phyloP scores from a whole-genome alignment of 2,329 filamentous ascomycete species.

The Lasiodiplodia sp. region DNA sequence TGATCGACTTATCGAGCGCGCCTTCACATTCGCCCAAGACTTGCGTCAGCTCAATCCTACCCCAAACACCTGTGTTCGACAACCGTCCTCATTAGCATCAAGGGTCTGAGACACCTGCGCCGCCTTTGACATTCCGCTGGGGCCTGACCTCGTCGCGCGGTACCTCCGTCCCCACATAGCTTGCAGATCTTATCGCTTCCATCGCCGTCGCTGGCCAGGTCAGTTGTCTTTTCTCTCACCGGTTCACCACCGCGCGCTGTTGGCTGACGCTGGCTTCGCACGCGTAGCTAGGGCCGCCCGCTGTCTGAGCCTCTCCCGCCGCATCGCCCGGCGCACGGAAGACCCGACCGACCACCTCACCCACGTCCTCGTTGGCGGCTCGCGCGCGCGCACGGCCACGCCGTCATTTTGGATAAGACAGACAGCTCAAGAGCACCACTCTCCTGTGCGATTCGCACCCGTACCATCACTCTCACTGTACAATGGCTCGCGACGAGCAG shows the following conservation, averaged over 20 bases:
- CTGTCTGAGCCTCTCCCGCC: slow-evolving; percentile 22
- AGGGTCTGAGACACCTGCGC: slow-evolving; percentile 14
- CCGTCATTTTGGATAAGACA: slow-evolving; percentile 27
- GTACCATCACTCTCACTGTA: slow-evolving; percentile 22
- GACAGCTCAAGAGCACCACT: slow-evolving; percentile 9
- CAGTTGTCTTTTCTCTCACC: slow-evolving; percentile 24
- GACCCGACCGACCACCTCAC: slow-evolving; percentile 12
- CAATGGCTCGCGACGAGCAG: slow-evolving; percentile 40
- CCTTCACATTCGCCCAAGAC: neutral
- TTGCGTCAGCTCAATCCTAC: neutral
- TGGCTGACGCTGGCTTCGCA: slow-evolving; percentile 13
- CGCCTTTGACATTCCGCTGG: slow-evolving; percentile 11
- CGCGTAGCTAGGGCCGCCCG: slow-evolving; percentile 17
- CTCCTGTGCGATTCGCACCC: slow-evolving; percentile 1
- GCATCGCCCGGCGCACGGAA: slow-evolving; percentile 24
- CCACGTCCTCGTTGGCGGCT: slow-evolving; percentile 24
- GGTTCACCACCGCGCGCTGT: slow-evolving; percentile 14
- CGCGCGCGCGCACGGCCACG: slow-evolving; percentile 23
- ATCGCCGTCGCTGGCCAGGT: slow-evolving; percentile 19
- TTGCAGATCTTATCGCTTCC: slow-evolving; percentile 28
- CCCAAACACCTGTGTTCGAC: neutral
- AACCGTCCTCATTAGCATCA: neutral
- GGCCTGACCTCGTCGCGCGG: slow-evolving; percentile 3
- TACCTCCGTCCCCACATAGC: slow-evolving; percentile 23
- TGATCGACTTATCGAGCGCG: neutral